A percentile compares a stretch with the other conserved stretches of the same genome.
Evolutionary conservation across 2,329 filamentous ascomycete species (phyloP).

Genomic region (Thelonectria olida): DNA sequence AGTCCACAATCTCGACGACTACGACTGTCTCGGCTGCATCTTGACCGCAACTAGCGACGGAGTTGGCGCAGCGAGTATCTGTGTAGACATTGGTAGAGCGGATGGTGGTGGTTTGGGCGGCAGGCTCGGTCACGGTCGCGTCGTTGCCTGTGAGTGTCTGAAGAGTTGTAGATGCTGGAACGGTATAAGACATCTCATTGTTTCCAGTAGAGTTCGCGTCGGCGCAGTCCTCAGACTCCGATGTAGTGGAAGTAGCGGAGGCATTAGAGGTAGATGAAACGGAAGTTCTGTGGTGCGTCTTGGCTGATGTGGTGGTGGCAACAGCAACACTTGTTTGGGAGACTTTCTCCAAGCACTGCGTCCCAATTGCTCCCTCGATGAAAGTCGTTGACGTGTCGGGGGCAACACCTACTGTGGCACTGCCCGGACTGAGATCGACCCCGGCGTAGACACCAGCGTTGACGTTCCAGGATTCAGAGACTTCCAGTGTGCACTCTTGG

Average conservation of each 20-base stretch:
- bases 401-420: neutral
- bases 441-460: constrained; percentile 9
- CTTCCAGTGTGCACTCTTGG: neutral
- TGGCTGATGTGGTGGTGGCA: neutral
- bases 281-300: neutral
- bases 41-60: neutral
- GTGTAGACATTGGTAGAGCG: neutral
- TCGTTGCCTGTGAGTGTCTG: neutral
- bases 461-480: constrained; percentile 1
- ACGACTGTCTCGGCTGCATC: neutral
- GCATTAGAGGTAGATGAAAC: neutral
- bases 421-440: neutral
- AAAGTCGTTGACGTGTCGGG: constrained; percentile 1
- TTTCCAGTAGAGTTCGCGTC: neutral
- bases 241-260: neutral
- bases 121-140: neutral
- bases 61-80: neutral
- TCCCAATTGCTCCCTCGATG: neutral
- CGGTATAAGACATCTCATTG: too few species aligned
- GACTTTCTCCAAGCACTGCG: neutral
- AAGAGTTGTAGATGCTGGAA: neutral
- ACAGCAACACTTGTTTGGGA: neutral
- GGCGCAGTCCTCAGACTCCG: neutral
- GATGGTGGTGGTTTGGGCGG: neutral
- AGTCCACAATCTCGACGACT: neutral